Base-by-base conservation (phyloP, 1,139 yeast species). In the Pichia sorboxylosa region DNA sequence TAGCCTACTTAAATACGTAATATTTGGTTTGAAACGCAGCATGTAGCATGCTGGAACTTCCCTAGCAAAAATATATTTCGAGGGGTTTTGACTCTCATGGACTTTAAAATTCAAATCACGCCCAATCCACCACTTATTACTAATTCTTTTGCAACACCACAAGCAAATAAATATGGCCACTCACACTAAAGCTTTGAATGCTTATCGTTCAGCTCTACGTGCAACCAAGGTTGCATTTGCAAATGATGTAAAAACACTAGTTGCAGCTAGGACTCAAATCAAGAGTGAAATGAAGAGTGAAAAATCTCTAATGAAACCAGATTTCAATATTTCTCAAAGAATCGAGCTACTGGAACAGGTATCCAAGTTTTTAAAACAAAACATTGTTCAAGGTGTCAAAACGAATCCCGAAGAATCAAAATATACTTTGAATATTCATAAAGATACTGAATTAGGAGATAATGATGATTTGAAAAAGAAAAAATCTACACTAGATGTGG, bases 361-460 rank as follows among this genome's bases (percentile, higher is more conserved):
- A 19, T 73, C 87, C 4, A 52, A 54, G 32, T 77, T 85, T 43
- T 62, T 90, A 40, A 62, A 70, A 31, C 62, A 66, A 38, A 87
- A 90, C 54, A 64, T 90, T 15, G 96, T 90, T 2, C 98, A 90
- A 57, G 98, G 94, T 4, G 62, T 58, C 35, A 65, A 61, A 47
- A 66, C 66, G 32, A 11, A 23, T n/a, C 13, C 11, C 11, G 6
- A 9, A 6, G 61, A 57, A 0, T 60, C 57, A 34, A 64, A 64
- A 31, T 69, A 66, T 41, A 58, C 59, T 36, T 61, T 85, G 47
- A 76, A 79, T 42, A 77, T 90, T 46, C 95, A 84, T 51, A 61
- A 72, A 33, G 72, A 79, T 32, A 82, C 93, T 0, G 97, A 90
- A 55, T 63, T 87, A 33, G 97, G 97, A 11, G 95, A 85, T 51